Conservation (phyloP, 2,329 filamentous ascomycete species). For the Paraconiothyrium brasiliense region DNA sequence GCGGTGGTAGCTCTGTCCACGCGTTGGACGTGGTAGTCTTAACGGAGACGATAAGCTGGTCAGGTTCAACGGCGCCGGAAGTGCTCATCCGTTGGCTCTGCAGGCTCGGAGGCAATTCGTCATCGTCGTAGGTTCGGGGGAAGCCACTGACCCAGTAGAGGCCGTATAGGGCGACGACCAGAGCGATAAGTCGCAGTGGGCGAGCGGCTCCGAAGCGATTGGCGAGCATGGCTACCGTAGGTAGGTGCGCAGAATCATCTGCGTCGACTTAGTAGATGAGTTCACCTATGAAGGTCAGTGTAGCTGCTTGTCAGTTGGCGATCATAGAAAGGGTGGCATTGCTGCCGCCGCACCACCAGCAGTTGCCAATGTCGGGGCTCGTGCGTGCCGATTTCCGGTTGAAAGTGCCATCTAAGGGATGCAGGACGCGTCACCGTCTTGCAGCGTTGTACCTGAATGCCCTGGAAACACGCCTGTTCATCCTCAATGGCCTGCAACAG, state of each 20-base stretch:
- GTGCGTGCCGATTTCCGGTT: neutral
- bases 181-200: slow-evolving; percentile 31
- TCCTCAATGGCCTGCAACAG: neutral
- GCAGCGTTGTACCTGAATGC: neutral
- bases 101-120: slow-evolving; percentile 37
- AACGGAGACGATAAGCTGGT: slow-evolving; percentile 61
- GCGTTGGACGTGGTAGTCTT: slow-evolving; percentile 67
- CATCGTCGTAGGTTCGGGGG: slow-evolving; percentile 43
- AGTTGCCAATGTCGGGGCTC: neutral
- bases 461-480: neutral
- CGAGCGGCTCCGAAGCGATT: slow-evolving; percentile 16
- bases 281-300: neutral
- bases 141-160: slow-evolving; percentile 45
- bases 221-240: neutral
- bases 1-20: slow-evolving; percentile 41
- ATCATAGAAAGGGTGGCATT: neutral
- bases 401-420: neutral
- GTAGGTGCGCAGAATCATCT: slow-evolving; percentile 29
- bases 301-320: neutral
- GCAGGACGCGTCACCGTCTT: neutral
- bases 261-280: neutral
- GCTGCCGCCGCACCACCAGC: neutral
- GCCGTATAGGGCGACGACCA: slow-evolving; percentile 33
- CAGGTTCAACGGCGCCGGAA: slow-evolving; percentile 27
- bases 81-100: slow-evolving; percentile 26